These are phyloP conservation scores for Pseudomassariella vexata DNA, from an alignment of 2,329 filamentous ascomycete genomes.

Conservation along the genomic window DNA sequence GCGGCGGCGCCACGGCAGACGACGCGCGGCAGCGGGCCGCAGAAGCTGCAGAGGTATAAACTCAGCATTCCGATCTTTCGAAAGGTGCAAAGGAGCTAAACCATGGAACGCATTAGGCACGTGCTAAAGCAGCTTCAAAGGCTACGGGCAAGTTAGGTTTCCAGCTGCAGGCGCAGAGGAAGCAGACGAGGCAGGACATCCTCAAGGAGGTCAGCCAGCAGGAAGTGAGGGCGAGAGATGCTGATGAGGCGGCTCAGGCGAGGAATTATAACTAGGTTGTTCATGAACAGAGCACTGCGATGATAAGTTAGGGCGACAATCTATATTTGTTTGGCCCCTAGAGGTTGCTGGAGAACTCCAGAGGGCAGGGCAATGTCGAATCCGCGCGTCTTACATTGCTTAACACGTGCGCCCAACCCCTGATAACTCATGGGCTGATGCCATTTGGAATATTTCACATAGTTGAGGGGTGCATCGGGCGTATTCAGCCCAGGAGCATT, in stretches of 20 bases:
- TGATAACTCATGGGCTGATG: too few species aligned
- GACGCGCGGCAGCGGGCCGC: conserved; percentile 72
- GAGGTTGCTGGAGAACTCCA: too few species aligned
- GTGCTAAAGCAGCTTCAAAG: conserved; percentile 53
- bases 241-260: conserved; percentile 55
- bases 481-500: background rate
- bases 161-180: conserved; percentile 71
- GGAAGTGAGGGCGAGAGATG: conserved; percentile 60
- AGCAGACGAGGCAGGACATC: conserved; percentile 62
- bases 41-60: conserved; percentile 72
- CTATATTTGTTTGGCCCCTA: too few species aligned
- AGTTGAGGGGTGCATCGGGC: background rate
- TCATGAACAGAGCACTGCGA: too few species aligned
- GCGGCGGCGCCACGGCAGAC: conserved; percentile 22
- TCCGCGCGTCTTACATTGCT: too few species aligned
- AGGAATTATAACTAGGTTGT: conserved; percentile 55
- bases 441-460: too few species aligned
- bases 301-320: too few species aligned
- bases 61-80: conserved; percentile 1
- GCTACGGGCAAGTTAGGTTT: conserved; percentile 62
- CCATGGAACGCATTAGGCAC: conserved; percentile 43
- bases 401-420: too few species aligned
- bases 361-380: too few species aligned
- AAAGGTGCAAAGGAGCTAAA: background rate
- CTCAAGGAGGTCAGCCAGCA: conserved; percentile 63